Evolutionary conservation across 2,329 filamentous ascomycete species (phyloP).

Genomic region (Calonectria montana): DNA sequence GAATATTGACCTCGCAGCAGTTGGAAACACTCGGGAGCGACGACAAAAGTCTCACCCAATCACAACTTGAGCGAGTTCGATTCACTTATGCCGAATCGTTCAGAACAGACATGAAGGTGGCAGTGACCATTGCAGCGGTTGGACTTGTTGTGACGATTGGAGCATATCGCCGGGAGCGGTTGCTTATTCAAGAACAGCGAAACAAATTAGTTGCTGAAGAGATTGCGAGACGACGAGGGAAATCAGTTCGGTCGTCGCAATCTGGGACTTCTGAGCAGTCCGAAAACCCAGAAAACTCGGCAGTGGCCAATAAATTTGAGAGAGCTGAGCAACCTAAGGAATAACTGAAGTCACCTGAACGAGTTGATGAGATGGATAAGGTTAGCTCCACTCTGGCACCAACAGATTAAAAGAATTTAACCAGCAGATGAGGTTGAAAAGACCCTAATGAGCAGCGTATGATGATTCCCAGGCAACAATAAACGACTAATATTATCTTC

Average conservation of each 20-base stretch:
- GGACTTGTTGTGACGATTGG: slow-evolving; percentile 54
- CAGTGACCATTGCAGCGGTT: slow-evolving; percentile 53
- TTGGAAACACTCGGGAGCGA: slow-evolving; percentile 41
- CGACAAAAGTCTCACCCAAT: slow-evolving; percentile 36
- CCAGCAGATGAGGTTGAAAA: not conserved
- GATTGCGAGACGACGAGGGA: slow-evolving; percentile 25
- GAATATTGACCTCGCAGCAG: slow-evolving; percentile 43
- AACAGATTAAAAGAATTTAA: not conserved
- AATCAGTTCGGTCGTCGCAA: not conserved
- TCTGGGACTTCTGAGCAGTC: not conserved
- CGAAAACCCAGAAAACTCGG: not conserved
- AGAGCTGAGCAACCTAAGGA: not conserved
- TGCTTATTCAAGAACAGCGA: slow-evolving; percentile 33
- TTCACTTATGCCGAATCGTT: slow-evolving; percentile 58
- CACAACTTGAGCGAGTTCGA: slow-evolving; percentile 48
- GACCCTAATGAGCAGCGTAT: not conserved
- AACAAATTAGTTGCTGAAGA: slow-evolving; percentile 32
- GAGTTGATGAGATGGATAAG: not conserved
- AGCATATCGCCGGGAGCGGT: slow-evolving; percentile 48
- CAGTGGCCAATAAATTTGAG: not conserved
- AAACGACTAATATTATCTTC: not conserved
- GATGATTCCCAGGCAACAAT: not conserved
- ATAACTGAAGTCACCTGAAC: not conserved
- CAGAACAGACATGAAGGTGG: slow-evolving; percentile 59
- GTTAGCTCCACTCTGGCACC: no score